phyloP scores from a whole-genome alignment of 1,139 yeast genomes.

The Nakaseomyces bracarensis region DNA sequence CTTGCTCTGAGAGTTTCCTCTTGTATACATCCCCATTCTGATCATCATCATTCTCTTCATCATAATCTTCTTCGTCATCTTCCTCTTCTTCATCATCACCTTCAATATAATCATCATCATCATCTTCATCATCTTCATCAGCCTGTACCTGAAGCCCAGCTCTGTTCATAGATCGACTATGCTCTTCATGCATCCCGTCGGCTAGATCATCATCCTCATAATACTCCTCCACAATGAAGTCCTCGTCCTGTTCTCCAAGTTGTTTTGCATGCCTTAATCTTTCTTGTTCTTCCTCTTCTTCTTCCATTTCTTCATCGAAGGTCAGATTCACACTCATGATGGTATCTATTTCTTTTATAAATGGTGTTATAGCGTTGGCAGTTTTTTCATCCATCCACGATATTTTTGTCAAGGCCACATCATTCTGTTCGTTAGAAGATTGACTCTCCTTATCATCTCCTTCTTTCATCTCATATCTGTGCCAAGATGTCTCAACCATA shows the following conservation, averaged over 20 bases:
- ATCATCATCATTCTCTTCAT: constrained; percentile 17
- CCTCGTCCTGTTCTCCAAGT: constrained; percentile 11
- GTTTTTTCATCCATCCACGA: constrained; percentile 40
- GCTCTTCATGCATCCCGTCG: constrained; percentile 9
- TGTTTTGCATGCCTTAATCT: constrained; percentile 8
- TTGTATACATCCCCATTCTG: constrained; percentile 12
- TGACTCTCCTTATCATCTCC: constrained; percentile 6
- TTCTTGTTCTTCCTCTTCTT: constrained; percentile 15
- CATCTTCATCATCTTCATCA: constrained; percentile 12
- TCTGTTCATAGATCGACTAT: background rate
- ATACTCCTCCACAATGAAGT: constrained; percentile 23
- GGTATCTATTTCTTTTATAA: constrained; percentile 30
- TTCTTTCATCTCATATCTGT: constrained; percentile 8
- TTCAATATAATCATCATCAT: constrained; percentile 15
- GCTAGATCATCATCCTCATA: constrained; percentile 20
- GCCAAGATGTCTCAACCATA: constrained; percentile 13
- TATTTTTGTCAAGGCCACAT: constrained; percentile 36
- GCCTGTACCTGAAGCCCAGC: background rate
- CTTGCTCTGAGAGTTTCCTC: background rate
- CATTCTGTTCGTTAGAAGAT: constrained; percentile 18
- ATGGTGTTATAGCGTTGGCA: constrained; percentile 17
- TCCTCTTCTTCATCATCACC: constrained; percentile 15
- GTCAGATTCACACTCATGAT: constrained; percentile 29
- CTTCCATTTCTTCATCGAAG: constrained; percentile 27
- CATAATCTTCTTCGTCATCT: constrained; percentile 16